These are phyloP conservation scores for Cercophora sp. DNA, from an alignment of 495 filamentous ascomycete species.

Conservation along the genomic window DNA sequence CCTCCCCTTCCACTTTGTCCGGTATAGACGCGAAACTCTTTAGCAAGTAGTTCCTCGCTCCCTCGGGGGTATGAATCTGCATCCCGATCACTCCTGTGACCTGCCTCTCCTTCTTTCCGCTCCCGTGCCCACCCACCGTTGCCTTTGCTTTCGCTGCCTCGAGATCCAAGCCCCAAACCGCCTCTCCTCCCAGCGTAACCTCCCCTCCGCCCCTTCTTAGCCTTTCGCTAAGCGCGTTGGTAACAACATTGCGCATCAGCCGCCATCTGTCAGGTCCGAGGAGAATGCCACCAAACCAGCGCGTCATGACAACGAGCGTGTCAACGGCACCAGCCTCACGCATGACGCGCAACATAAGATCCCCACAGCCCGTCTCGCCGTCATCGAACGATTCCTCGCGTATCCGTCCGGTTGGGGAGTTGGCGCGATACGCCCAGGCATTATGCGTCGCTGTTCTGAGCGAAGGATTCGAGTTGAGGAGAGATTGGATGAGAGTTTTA, in stretches of 20 bases:
- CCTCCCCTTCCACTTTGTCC: conserved; percentile 5
- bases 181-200: conserved; percentile 41
- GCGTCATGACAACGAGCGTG: conserved; percentile 80
- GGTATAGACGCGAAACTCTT: conserved; percentile 52
- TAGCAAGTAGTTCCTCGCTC: conserved; percentile 56
- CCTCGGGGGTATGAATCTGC: conserved; percentile 65
- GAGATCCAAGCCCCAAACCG: conserved; percentile 77
- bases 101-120: conserved; percentile 14
- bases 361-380: conserved; percentile 83
- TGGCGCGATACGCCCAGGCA: conserved; percentile 48
- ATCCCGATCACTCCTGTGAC: conserved; percentile 38
- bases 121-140: conserved; percentile 19
- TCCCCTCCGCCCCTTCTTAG: conserved; percentile 39
- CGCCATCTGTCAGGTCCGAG: conserved; percentile 77
- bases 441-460: conserved; percentile 49
- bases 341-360: conserved; percentile 73
- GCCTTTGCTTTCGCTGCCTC: conserved; percentile 52
- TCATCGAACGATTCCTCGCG: conserved; percentile 89
- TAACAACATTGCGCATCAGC: conserved; percentile 49
- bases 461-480: conserved; percentile 37
- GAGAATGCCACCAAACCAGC: conserved; percentile 89
- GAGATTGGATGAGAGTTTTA: conserved; percentile 31
- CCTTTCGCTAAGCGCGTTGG: conserved; percentile 43
- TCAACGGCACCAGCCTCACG: conserved; percentile 75
- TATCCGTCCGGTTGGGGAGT: conserved; percentile 31